phyloP scores from a whole-genome alignment of 192 early-diverging fungal genomes.

The Mortierella antarctica region DNA sequence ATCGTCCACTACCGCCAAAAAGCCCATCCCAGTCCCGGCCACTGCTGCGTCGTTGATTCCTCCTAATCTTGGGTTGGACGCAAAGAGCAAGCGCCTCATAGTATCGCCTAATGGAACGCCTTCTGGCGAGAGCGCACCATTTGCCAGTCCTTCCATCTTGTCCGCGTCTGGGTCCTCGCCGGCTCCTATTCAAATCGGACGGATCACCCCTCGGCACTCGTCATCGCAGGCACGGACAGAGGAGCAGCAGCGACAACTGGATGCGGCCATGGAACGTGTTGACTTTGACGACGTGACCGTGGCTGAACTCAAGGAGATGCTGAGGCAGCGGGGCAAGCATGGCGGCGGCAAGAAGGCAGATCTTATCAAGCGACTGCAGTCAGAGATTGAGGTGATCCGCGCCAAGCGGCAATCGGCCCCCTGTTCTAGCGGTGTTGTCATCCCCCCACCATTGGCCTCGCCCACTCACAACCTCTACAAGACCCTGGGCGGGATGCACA shows the following conservation, averaged over 20 bases:
- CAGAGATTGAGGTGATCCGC: conserved; percentile 67
- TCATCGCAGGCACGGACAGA: conserved; percentile 44
- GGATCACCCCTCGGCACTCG: conserved; percentile 41
- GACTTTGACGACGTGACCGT: conserved; percentile 84
- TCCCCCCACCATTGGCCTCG: conserved; percentile 31
- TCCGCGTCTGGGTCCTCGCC: conserved; percentile 29
- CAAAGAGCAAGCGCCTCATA: conserved; percentile 16
- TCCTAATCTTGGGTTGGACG: conserved; percentile 32
- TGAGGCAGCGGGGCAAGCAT: conserved; percentile 72
- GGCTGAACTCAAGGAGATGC: conserved; percentile 77
- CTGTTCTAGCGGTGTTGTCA: not conserved
- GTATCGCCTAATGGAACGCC: conserved; percentile 35
- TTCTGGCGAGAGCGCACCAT: conserved; percentile 13
- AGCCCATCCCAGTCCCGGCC: not conserved
- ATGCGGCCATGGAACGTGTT: conserved; percentile 70
- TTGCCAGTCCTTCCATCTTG: conserved; percentile 35
- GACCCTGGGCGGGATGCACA: conserved; percentile 45
- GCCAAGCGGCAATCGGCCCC: conserved; percentile 32
- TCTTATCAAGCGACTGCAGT: conserved; percentile 71
- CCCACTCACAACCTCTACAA: conserved; percentile 32
- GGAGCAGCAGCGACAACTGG: conserved; percentile 65
- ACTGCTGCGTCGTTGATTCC: conserved; percentile 20
- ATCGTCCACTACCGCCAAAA: conserved; percentile 13
- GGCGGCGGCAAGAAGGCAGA: conserved; percentile 80
- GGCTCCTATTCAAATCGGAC: conserved; percentile 45